A percentile compares a stretch with the other conserved stretches of the same genome.
Conservation (phyloP, 176 grass and related monocot species). For the Aechmea fasciata region DNA sequence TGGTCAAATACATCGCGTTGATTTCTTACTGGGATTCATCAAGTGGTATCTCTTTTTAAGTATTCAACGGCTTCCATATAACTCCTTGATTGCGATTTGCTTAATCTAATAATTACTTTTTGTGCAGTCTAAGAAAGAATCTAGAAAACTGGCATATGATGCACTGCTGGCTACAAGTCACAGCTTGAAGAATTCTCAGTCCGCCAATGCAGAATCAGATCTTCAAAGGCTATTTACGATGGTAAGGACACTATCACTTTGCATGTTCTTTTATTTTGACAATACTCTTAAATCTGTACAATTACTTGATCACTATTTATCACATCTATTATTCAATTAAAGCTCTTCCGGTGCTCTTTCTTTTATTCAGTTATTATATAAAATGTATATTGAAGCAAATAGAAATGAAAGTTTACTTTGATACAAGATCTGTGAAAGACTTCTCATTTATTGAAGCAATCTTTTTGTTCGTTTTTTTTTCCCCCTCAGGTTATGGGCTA, state of each 20-base stretch:
- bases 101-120: constrained; percentile 3
- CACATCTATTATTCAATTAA: background rate
- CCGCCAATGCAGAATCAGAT: constrained; percentile 52
- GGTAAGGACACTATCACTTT: constrained; percentile 42
- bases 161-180: constrained; percentile 57
- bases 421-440: background rate
- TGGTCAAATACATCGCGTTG: background rate
- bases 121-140: constrained; percentile 82
- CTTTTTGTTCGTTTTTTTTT: constrained; percentile 7
- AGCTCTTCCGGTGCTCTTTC: no score
- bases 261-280: background rate
- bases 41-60: no score
- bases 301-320: background rate
- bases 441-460: background rate
- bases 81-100: constrained; percentile 1
- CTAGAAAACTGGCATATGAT: constrained; percentile 83
- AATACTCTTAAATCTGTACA: background rate
- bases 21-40: constrained; percentile 5
- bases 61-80: background rate
- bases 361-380: background rate
- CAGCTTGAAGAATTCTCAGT: constrained; percentile 58
- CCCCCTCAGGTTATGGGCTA: constrained; percentile 87
- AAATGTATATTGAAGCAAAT: background rate
- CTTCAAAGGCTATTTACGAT: constrained; percentile 80
- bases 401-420: background rate